Base-by-base conservation (phyloP, 192 early-diverging fungal genomes). In the Glomus cerebriforme region DNA sequence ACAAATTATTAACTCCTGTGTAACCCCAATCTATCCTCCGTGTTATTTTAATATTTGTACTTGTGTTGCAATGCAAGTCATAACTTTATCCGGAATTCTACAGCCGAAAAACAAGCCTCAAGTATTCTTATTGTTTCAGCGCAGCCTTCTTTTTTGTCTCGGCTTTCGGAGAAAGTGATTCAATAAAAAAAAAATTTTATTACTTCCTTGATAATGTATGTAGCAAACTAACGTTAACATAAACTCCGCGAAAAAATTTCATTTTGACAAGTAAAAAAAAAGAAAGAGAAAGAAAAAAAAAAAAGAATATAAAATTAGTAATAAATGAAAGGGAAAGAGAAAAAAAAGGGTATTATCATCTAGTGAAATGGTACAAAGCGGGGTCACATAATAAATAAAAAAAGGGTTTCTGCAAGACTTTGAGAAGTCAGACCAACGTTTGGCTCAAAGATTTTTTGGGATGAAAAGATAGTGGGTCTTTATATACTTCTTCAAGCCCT, bases 401-500 rank as follows among this genome's bases (percentile, higher is more conserved):
- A 54, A 54, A 54, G 49, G 49, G 49, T 54, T 54, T 7, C 49
- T 54, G 49, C 49, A 54, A 54, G 15, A 17, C 13, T 49, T 54
- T 54, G 49, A 22, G 19, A 54, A 22, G 15, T 19, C 49, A 54
- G 19, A 22, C 49, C 49, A 54, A 54, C 49, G 49, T 54, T n/a
- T 54, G 49, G 49, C 17, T 54, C 49, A 54, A 54, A 54, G 9
- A 43, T 43, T 43, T 43, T 43, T 43, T 43, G 39, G 19, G 49
- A 54, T 54, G 49, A 37, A 34, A 37, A 68, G 31, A 73, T 19
- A 73, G 72, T 45, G 29, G 49, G 24, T 45, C 72, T 73, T 73
- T 73, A 73, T 73, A 73, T 73, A 73, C 19, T 73, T 29, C 45
- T 73, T 32, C 43, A 32, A 49, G n/a, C 13, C 24, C 24, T 32